phyloP scores from a whole-genome alignment of 192 early-diverging fungal species.

The Entophlyctis luteolus region DNA sequence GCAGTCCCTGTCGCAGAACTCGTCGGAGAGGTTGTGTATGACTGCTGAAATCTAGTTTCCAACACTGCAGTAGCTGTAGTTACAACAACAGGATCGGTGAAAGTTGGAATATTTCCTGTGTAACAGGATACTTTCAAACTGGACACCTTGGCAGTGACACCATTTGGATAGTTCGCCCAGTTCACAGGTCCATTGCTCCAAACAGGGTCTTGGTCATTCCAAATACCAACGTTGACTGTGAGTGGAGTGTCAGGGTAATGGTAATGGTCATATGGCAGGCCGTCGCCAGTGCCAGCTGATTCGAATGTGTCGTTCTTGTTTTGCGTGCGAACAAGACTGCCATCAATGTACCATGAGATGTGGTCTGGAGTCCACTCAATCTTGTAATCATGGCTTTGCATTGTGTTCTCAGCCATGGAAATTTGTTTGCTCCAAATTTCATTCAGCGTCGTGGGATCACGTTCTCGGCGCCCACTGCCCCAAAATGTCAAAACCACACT shows the following conservation, averaged over 20 bases:
- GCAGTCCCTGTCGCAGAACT: background rate
- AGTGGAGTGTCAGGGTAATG: slow-evolving; percentile 26
- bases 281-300: background rate
- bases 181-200: slow-evolving; percentile 2
- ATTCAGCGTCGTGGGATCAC: slow-evolving; percentile 1
- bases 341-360: slow-evolving; percentile 19
- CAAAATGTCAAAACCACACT: background rate
- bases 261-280: slow-evolving; percentile 10
- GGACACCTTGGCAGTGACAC: background rate
- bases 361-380: slow-evolving; percentile 19
- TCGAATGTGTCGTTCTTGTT: slow-evolving; percentile 13
- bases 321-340: slow-evolving; percentile 3
- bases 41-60: background rate
- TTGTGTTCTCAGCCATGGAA: background rate
- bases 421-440: slow-evolving; percentile 8
- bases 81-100: background rate
- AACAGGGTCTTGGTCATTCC: slow-evolving; percentile 18
- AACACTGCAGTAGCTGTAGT: background rate
- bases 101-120: background rate
- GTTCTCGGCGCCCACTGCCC: background rate
- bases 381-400: background rate
- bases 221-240: slow-evolving; percentile 14
- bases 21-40: background rate
- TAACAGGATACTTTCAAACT: slow-evolving; percentile 18
- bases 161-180: background rate